Conservation (phyloP, 768 basidiomycete species). For the Lentinula edodes region DNA sequence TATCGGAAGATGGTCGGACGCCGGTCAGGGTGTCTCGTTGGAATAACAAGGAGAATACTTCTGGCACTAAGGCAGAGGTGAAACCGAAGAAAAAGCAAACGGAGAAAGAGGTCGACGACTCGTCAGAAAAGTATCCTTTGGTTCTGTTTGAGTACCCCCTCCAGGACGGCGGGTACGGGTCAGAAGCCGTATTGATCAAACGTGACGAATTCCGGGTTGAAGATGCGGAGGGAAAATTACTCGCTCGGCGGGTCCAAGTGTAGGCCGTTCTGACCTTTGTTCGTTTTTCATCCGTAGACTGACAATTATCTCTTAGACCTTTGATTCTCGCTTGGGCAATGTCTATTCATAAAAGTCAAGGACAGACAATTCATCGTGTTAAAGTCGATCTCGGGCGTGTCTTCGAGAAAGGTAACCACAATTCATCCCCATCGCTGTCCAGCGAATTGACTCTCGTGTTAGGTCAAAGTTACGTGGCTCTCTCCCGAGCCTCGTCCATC, state of each 20-base stretch:
- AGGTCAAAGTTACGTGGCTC: slow-evolving; percentile 45
- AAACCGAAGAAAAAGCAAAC: slow-evolving; percentile 38
- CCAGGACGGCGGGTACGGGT: slow-evolving; percentile 2
- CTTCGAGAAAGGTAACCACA: slow-evolving; percentile 57
- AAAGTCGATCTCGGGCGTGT: slow-evolving; percentile 74
- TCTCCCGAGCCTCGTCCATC: slow-evolving; percentile 47
- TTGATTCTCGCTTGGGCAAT: slow-evolving; percentile 78
- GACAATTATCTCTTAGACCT: slow-evolving; percentile 28
- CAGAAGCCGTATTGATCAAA: slow-evolving; percentile 42
- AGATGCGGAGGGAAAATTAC: slow-evolving; percentile 42
- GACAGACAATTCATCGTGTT: slow-evolving; percentile 74
- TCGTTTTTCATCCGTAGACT: neutral
- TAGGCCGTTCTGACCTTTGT: slow-evolving; percentile 5
- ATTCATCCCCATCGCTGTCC: neutral
- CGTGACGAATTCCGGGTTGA: slow-evolving; percentile 51
- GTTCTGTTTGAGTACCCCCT: slow-evolving; percentile 8
- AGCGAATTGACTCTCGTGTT: neutral
- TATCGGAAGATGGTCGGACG: slow-evolving; percentile 5
- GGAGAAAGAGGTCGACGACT: neutral
- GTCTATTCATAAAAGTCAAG: slow-evolving; percentile 81
- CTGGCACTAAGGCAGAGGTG: slow-evolving; percentile 27
- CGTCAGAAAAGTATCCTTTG: slow-evolving; percentile 5
- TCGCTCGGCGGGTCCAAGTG: slow-evolving; percentile 51
- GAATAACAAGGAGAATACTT: slow-evolving; percentile 1
- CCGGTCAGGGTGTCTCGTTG: neutral